Base-by-base conservation (phyloP, 441 rosid species). In the Metrosideros polymorpha region DNA sequence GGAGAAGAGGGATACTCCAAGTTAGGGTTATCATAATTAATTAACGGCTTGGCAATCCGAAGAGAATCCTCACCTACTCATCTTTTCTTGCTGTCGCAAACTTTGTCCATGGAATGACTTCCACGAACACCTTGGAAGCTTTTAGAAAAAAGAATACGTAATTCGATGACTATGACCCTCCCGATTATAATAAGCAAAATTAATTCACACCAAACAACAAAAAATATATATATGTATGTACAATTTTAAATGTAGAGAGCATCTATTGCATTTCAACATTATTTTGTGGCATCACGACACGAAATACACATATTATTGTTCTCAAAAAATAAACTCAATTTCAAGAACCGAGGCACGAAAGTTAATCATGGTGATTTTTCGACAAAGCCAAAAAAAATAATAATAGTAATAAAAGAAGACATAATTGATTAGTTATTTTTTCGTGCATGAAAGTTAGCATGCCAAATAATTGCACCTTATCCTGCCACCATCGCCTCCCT, bases 321-420 rank as follows among this genome's bases (percentile, higher is more conserved):
- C 27, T 66, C 4, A 0, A 66, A 32, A 27, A 32, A 66, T 66
- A 32, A 18, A 4, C 27, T 0, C 32, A 19, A 32, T 19, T 35
- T 66, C 15, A 2, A 0, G 77, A 35, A 18, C 4, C 0, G 0
- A 14, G 4, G 24, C 77, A 35, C 27, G 27, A 66, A 18, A 35
- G 43, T 66, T 19, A 19, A 66, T 19, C 14, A 32, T 19, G 77
- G 32, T 66, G 45, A 9, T 18, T 19, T 63, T 32, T 35, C 43
- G 9, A 39, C 32, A 18, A 14, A 18, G 43, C 43, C 76, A 63
- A 63, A 32, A 32, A 18, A 9, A 12, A 49, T 45, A 45, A 45
- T 45, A 45, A 45, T 45, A 45, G 7, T 66, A 5, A 35, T 5
- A 22, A 35, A 35, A 66, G 77, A 42, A 19, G 45, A 12, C 6